Conservation (phyloP, 2,329 filamentous ascomycete genomes). For the Diaporthe nobilis region DNA sequence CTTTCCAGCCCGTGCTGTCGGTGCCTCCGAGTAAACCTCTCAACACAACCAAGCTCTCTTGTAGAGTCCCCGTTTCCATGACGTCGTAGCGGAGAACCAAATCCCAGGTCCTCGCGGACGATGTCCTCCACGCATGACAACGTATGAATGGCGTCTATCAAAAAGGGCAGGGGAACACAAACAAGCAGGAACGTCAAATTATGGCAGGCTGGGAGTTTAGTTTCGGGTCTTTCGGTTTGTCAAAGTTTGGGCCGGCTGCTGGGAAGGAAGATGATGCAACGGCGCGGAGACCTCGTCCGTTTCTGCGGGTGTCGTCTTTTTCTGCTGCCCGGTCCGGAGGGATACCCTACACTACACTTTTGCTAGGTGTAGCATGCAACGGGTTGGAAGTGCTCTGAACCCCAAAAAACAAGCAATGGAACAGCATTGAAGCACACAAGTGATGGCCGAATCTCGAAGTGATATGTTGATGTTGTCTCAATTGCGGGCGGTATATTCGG, state of each 20-base stretch:
- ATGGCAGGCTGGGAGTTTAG: constrained; percentile 44
- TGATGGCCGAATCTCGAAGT: background rate
- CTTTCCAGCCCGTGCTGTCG: constrained; percentile 71
- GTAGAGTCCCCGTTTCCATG: constrained; percentile 45
- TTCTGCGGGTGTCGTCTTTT: constrained; percentile 27
- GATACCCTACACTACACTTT: constrained; percentile 37
- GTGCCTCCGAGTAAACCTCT: constrained; percentile 60
- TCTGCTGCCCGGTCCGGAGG: constrained; percentile 37
- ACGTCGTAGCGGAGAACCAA: constrained; percentile 32
- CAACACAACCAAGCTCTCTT: constrained; percentile 29
- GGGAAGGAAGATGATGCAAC: constrained; percentile 46
- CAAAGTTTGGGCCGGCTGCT: constrained; percentile 40
- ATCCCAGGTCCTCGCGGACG: constrained; percentile 8
- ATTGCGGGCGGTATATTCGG: background rate
- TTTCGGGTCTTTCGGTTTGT: constrained; percentile 47
- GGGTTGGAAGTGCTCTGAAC: constrained; percentile 55
- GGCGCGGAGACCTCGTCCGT: constrained; percentile 10
- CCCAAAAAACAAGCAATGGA: constrained; percentile 48
- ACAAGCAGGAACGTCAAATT: constrained; percentile 35
- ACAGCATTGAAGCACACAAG: constrained; percentile 46
- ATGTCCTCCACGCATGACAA: constrained; percentile 38
- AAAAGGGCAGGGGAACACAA: constrained; percentile 38
- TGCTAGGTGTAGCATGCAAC: constrained; percentile 51
- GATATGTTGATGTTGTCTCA: background rate
- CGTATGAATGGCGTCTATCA: constrained; percentile 35